Evolutionary conservation across 441 rosid genomes (phyloP).

Genomic region (Aleurites moluccanus): DNA sequence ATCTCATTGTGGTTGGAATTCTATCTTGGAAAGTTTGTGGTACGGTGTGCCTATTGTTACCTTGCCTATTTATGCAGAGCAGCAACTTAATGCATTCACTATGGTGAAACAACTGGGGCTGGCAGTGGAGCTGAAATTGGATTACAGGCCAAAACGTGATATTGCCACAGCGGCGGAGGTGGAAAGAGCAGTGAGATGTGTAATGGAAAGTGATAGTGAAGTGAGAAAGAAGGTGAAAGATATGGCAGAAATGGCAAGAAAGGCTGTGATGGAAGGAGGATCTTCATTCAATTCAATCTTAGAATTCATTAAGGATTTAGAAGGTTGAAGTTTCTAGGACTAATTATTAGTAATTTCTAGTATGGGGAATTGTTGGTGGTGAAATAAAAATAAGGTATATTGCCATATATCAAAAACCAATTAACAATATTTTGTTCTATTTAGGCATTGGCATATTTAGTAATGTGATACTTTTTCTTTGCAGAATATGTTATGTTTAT

Average conservation of each 20-base stretch:
- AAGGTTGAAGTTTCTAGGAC: not conserved
- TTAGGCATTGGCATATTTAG: too few relatives aligned
- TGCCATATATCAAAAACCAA: too few relatives aligned
- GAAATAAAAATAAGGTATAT: too few relatives aligned
- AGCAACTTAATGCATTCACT: conserved; percentile 38
- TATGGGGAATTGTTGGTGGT: not conserved
- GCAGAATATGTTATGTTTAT: too few relatives aligned
- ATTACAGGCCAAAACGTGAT: conserved; percentile 20
- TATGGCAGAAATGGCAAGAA: conserved; percentile 15
- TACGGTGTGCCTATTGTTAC: conserved; percentile 36
- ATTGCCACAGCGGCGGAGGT: conserved; percentile 24
- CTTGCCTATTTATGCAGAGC: conserved; percentile 40
- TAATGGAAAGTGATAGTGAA: conserved; percentile 21
- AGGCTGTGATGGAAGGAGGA: conserved; percentile 26
- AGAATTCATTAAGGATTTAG: not conserved
- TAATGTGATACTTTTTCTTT: too few relatives aligned
- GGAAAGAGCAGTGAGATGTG: conserved; percentile 17
- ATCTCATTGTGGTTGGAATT: conserved; percentile 43
- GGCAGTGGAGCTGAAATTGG: conserved; percentile 35
- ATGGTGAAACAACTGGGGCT: conserved; percentile 35
- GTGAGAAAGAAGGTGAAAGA: conserved; percentile 32
- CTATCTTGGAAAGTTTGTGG: conserved; percentile 38
- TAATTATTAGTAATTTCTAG: not conserved
- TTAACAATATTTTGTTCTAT: too few relatives aligned
- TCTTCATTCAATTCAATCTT: conserved; percentile 21